Evolutionary conservation across 768 basidiomycete genomes (phyloP).

Genomic region (Tylopilus rubrobrunneus): DNA sequence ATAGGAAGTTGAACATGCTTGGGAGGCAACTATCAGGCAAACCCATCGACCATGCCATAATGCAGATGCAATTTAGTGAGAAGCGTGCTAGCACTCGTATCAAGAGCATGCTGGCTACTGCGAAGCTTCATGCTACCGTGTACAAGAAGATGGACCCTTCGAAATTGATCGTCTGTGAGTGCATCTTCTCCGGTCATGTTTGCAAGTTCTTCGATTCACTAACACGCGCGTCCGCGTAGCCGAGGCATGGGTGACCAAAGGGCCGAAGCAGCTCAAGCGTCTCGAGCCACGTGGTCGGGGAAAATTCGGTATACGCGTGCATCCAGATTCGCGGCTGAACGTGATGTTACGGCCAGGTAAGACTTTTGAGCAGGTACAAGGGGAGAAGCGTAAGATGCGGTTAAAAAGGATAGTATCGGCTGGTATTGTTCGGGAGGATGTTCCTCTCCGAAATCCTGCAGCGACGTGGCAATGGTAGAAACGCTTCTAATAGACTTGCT

Average conservation of each 20-base stretch:
- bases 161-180: slow-evolving; percentile 81
- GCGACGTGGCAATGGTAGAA: slow-evolving; percentile 74
- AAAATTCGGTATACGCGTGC: slow-evolving; percentile 70
- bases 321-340: slow-evolving; percentile 69
- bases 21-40: slow-evolving; percentile 84
- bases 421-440: slow-evolving; percentile 73
- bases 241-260: slow-evolving; percentile 94
- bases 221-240: slow-evolving; percentile 43
- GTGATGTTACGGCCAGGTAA: slow-evolving; percentile 81
- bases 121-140: slow-evolving; percentile 77
- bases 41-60: slow-evolving; percentile 91
- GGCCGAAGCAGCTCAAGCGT: slow-evolving; percentile 54
- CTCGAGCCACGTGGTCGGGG: slow-evolving; percentile 84
- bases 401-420: slow-evolving; percentile 79
- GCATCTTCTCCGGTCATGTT: background rate
- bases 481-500: too few species aligned
- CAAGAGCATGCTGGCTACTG: slow-evolving; percentile 83
- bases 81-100: slow-evolving; percentile 85
- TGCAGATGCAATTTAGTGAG: slow-evolving; percentile 96
- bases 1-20: slow-evolving; percentile 87
- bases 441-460: slow-evolving; percentile 69
- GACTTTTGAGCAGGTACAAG: slow-evolving; percentile 64
- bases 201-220: background rate
- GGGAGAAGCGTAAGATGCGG: slow-evolving; percentile 59
- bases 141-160: slow-evolving; percentile 71